These are phyloP conservation scores for Hemileia vastatrix DNA, from an alignment of 1,284 basidiomycete species.

Conservation along the genomic window DNA sequence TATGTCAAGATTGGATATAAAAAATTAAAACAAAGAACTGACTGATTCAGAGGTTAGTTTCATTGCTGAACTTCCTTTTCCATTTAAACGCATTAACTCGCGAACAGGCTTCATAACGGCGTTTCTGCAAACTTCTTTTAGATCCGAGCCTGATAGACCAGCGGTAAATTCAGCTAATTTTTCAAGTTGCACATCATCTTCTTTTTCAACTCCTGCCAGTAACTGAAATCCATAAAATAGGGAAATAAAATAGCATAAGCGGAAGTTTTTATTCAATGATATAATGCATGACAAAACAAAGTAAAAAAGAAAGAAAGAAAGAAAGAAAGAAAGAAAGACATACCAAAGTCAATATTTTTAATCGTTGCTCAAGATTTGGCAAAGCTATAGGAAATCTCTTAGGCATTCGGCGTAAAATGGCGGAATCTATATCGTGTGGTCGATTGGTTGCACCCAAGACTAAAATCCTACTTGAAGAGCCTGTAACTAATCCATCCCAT, in stretches of 20 bases:
- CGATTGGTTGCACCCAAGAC: conserved; percentile 94
- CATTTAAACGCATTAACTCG: conserved; percentile 17
- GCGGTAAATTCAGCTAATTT: conserved; percentile 63
- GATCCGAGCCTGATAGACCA: conserved; percentile 78
- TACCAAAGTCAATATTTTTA: conserved; percentile 80
- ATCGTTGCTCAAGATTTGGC: conserved; percentile 69
- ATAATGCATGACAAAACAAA: neutral
- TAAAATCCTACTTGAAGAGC: conserved; percentile 61
- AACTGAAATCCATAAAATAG: too few species aligned
- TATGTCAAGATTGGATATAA: neutral
- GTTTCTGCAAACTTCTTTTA: conserved; percentile 88
- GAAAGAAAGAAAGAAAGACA: conserved; percentile 31
- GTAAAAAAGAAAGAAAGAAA: conserved; percentile 24
- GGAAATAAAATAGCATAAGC: neutral
- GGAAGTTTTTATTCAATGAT: neutral
- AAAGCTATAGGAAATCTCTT: conserved; percentile 87
- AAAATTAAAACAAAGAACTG: neutral
- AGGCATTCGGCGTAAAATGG: conserved; percentile 91
- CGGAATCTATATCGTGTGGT: conserved; percentile 87
- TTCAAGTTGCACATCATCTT: conserved; percentile 57
- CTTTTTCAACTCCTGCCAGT: conserved; percentile 47
- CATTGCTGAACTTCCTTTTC: conserved; percentile 18
- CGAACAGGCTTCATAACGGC: conserved; percentile 42
- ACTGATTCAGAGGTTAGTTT: conserved; percentile 14
- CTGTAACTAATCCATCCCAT: conserved; percentile 92